Conservation (phyloP, 345 rosid genomes). For the Abelmoschus esculentus region DNA sequence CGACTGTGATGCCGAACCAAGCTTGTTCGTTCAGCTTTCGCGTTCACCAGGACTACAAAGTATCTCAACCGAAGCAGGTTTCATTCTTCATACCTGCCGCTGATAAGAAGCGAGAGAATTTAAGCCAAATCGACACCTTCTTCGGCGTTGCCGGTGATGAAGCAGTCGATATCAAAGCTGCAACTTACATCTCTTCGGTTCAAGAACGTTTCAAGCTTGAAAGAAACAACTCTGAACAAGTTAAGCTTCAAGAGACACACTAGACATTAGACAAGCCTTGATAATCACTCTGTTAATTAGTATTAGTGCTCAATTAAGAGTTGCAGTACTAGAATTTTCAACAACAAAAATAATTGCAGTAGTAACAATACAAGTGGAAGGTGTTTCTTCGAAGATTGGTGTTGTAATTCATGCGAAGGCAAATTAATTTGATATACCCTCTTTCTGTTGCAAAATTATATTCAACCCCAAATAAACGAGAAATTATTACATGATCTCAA, state of each 20-base stretch:
- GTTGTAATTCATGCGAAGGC: too few species aligned
- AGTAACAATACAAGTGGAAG: too few species aligned
- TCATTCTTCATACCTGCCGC: constrained; percentile 28
- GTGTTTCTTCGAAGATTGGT: too few species aligned
- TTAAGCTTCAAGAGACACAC: constrained; percentile 10
- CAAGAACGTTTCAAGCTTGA: constrained; percentile 60
- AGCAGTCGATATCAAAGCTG: constrained; percentile 41
- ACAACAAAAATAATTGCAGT: too few species aligned
- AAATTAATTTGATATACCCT: too few species aligned
- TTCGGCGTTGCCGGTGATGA: constrained; percentile 33
- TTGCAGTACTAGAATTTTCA: background rate
- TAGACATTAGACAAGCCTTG: background rate
- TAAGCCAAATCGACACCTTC: constrained; percentile 23
- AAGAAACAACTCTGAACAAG: constrained; percentile 26
- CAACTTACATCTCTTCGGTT: constrained; percentile 45
- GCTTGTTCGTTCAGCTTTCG: constrained; percentile 17
- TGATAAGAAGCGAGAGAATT: constrained; percentile 14
- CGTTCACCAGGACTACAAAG: constrained; percentile 24
- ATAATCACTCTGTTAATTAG: background rate
- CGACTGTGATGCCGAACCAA: constrained; percentile 24
- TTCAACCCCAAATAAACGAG: too few species aligned
- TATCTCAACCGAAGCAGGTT: constrained; percentile 32
- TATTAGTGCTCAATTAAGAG: background rate
- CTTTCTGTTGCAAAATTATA: too few species aligned
- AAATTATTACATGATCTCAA: too few species aligned